Evolutionary conservation across 306 rosid genomes (phyloP), one percentile per base, ranked within the genome.

Genomic region (Quercus parvula): DNA sequence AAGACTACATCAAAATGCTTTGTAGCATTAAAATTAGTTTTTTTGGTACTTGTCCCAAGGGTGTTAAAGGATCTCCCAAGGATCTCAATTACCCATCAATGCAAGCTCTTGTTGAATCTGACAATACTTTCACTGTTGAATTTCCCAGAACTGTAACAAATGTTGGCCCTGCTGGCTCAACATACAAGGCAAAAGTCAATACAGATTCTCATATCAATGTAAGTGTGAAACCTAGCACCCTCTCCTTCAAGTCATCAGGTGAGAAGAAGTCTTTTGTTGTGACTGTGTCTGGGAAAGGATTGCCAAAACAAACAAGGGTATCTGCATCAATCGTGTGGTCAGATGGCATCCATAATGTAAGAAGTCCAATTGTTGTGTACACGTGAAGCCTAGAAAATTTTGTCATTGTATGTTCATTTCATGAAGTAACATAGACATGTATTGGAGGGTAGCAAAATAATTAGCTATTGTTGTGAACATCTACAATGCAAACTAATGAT

Each of bases 21-120:
- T 82, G 88, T 69, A 70, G 62, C 15, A 71, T 68, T 17, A 10
- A 49, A 12, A 13, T 49, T 12, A 49, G 54, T 12, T 49, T 49
- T 13, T 49, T 49, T 49, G 54, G 54, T 49, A 49, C 17, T 12
- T 49, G 54, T 49, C 54, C 54, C 54, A 49, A 49, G 54, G 54
- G 15, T 12, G 54, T 49, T 49, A 49, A 13, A 12, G 54, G 54
- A 49, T 49, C 54, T 10, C 54, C 54, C 14, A 77, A 41, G 64
- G 81, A 86, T 77, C 75, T 80, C 9, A 84, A 86, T 54, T 77
- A 77, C 51, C 91, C 88, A 30, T 70, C 81, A 19, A 28, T 88
- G 76, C 35, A 59, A 49, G 64, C 64, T 8, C 30, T 49, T 31
- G 86, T 88, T 35, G 1, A 31, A 1, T 10, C 57, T 17, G 9